phyloP scores from a whole-genome alignment of 1,284 basidiomycete species.

The Cerrena zonata region DNA sequence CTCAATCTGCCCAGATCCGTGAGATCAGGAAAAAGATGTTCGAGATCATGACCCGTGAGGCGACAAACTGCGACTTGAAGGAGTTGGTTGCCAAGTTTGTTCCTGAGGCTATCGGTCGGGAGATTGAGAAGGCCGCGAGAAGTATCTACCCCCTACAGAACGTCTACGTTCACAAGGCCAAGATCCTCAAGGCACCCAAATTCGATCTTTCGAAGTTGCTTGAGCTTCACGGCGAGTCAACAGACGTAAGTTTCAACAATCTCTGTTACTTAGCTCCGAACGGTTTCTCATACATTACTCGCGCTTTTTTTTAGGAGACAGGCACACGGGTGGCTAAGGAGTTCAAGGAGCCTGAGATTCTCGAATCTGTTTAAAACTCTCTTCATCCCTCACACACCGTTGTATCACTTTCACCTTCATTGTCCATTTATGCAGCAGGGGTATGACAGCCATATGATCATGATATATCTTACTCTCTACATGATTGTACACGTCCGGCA shows the following conservation, averaged over 20 bases:
- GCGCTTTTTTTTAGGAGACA: conserved; percentile 71
- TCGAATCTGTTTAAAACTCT: conserved; percentile 69
- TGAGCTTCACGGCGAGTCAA: conserved; percentile 92
- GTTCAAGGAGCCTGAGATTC: conserved; percentile 88
- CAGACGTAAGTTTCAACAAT: conserved; percentile 59
- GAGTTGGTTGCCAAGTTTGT: conserved; percentile 98
- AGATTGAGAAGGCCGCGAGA: conserved; percentile 97
- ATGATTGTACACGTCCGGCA: no score
- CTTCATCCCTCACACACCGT: conserved; percentile 33
- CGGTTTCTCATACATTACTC: conserved; percentile 13
- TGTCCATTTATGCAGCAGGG: conserved; percentile 34
- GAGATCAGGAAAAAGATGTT: conserved; percentile 99
- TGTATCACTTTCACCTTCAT: conserved; percentile 38
- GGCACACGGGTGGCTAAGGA: conserved; percentile 83
- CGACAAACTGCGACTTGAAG: conserved; percentile 93
- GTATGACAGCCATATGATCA: conserved; percentile 38
- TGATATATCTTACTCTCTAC: conserved; percentile 15
- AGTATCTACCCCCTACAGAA: conserved; percentile 98
- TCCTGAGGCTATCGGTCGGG: conserved; percentile 96
- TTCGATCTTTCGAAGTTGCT: conserved; percentile 93
- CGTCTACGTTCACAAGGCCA: conserved; percentile 96
- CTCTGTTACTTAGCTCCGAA: conserved; percentile 1
- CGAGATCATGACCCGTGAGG: conserved; percentile 98
- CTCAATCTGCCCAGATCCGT: conserved; percentile 89
- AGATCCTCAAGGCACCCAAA: conserved; percentile 96